Evolutionary conservation across 371 early-diverging fungal species (phyloP).

Genomic region (Choanephora cucurbitarum): DNA sequence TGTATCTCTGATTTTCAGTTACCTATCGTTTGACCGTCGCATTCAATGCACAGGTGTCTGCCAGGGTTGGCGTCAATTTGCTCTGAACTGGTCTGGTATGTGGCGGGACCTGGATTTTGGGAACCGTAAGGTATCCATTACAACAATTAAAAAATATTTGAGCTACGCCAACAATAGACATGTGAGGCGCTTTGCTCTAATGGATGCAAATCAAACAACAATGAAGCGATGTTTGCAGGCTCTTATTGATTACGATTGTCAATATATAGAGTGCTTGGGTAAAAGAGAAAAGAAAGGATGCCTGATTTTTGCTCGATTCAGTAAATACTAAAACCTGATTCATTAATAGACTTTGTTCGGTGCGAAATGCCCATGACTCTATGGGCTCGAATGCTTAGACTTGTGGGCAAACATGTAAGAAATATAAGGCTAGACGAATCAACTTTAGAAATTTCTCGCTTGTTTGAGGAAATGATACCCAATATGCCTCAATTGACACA

Average conservation of each 20-base stretch:
- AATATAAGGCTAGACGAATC: conserved; percentile 22
- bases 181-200: conserved; percentile 26
- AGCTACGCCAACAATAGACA: conserved; percentile 29
- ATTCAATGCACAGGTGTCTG: conserved; percentile 39
- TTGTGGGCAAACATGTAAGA: conserved; percentile 28
- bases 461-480: conserved; percentile 14
- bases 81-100: conserved; percentile 35
- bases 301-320: neutral
- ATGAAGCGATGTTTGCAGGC: conserved; percentile 23
- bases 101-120: conserved; percentile 42
- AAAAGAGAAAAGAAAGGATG: conserved; percentile 3
- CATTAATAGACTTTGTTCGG: conserved; percentile 23
- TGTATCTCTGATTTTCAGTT: conserved; percentile 30
- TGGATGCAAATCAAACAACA: conserved; percentile 10
- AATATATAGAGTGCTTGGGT: conserved; percentile 36
- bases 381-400: conserved; percentile 22
- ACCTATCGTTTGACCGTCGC: conserved; percentile 37
- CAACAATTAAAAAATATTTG: conserved; percentile 27
- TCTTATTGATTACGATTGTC: conserved; percentile 32
- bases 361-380: conserved; percentile 14
- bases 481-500: conserved; percentile 19
- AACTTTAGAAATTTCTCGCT: neutral
- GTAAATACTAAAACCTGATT: neutral
- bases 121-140: conserved; percentile 6
- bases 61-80: conserved; percentile 34